phyloP scores from a whole-genome alignment of 257 asterid species.

The Solanum raphanifolium region DNA sequence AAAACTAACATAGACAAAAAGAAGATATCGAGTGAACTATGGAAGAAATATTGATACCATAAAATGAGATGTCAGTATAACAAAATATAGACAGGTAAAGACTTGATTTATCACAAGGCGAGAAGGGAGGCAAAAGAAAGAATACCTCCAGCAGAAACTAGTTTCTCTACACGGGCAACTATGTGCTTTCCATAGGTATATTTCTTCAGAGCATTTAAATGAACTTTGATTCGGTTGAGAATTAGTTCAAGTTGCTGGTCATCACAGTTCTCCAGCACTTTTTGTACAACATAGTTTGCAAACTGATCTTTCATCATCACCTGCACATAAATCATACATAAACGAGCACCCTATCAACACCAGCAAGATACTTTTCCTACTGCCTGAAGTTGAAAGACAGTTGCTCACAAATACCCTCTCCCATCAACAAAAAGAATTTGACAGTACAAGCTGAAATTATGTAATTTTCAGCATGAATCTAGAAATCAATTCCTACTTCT shows the following conservation, averaged over 20 bases:
- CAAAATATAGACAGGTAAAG: not conserved
- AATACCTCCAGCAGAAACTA: slow-evolving; percentile 83
- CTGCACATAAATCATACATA: slow-evolving; percentile 11
- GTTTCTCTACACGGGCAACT: slow-evolving; percentile 86
- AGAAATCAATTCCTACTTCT: not conserved
- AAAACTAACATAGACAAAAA: not conserved
- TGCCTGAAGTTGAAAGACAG: not conserved
- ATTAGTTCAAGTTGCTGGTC: slow-evolving; percentile 67
- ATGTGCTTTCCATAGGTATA: slow-evolving; percentile 84
- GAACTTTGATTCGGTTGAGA: slow-evolving; percentile 60
- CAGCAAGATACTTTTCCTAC: not conserved
- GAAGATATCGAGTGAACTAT: not conserved
- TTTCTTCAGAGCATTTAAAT: slow-evolving; percentile 63
- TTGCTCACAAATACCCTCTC: not conserved
- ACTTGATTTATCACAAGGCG: not conserved
- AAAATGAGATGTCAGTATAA: not conserved
- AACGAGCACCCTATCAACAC: not conserved
- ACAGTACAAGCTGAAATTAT: not conserved
- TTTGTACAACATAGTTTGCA: slow-evolving; percentile 82
- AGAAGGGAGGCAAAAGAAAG: not conserved
- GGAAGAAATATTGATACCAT: not conserved
- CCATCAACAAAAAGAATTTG: not conserved
- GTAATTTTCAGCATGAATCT: not conserved
- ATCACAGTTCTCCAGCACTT: slow-evolving; percentile 76
- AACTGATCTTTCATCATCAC: slow-evolving; percentile 84